Evolutionary conservation across 192 early-diverging fungal species (phyloP), one percentile per base, ranked within the genome.

Genomic region (Coemansia nantahalensis): DNA sequence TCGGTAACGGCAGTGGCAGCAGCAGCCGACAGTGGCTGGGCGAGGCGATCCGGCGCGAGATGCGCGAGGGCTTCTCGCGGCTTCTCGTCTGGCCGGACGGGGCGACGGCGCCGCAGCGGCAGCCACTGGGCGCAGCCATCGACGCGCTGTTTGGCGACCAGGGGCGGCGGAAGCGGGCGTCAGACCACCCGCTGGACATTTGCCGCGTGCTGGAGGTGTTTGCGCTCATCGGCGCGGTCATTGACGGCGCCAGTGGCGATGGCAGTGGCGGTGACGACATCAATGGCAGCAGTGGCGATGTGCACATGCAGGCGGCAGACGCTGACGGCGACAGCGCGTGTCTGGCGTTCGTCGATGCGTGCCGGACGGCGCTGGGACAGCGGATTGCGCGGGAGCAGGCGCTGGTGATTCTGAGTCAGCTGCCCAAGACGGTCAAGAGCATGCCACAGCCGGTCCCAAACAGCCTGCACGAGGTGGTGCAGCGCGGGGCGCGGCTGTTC

Each of bases 401-500:
- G 56, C 41, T 67, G 34, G 30, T 57, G 5, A 30, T 63, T n/a
- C 40, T 75, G 47, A 39, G 45, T 14, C 71, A 75, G 34, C 38
- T 75, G 47, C 65, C 71, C 21, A 58, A 50, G 48, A 39, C 44
- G 4, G 65, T 75, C 13, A 67, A 60, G 36, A 51, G 59, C 40
- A 67, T 75, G 64, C 64, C 65, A 14, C 71, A 75, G 56, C 71
- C 71, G 3, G 56, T 75, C 15, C 55, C 50, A 33, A 67, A 67
- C 22, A 64, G 71, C 12, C 19, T 75, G 18, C 71, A 50, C 14
- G 71, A 75, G 26, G 56, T 50, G 9, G 48, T 52, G 26, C 71
- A 60, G 52, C 56, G 56, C 18, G 59, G 65, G 5, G 71, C 34
- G 5, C 64, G 71, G 3, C 34, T 44, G 24, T 63, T 56, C 45